phyloP scores from a whole-genome alignment of 2,329 filamentous ascomycete genomes.

The Cladosporium sp. region DNA sequence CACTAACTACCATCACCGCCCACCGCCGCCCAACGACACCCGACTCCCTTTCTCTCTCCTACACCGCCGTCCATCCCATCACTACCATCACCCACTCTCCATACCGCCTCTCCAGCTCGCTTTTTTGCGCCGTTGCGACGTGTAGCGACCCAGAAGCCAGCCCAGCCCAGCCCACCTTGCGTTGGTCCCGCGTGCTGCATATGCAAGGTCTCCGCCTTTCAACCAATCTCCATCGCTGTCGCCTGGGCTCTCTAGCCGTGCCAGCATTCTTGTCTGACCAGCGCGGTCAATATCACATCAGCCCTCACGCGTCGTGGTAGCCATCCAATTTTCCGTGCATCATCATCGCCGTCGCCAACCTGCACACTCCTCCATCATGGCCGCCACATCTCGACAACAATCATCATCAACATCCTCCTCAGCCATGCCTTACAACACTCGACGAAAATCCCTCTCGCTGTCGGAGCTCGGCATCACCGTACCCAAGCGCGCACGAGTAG shows the following conservation, averaged over 20 bases:
- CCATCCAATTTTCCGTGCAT: not conserved
- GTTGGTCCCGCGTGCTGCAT: conserved; percentile 11
- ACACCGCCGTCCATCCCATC: not conserved
- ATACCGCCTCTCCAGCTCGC: not conserved
- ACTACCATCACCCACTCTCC: not conserved
- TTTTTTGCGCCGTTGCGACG: not conserved
- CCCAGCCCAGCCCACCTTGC: conserved; percentile 10
- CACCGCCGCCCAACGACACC: not conserved
- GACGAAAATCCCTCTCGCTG: conserved; percentile 90
- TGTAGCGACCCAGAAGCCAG: conserved; percentile 2
- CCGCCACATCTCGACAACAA: conserved; percentile 8
- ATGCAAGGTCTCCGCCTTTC: conserved; percentile 8
- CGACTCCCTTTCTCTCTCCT: not conserved
- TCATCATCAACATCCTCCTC: conserved; percentile 9
- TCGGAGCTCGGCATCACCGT: conserved; percentile 90
- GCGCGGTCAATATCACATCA: conserved; percentile 7
- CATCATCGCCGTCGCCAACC: not conserved
- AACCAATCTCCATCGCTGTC: conserved; percentile 10
- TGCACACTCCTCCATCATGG: conserved; percentile 1
- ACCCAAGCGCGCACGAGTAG: conserved; percentile 48
- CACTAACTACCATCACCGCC: not conserved
- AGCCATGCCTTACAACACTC: conserved; percentile 90
- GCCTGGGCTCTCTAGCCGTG: conserved; percentile 8
- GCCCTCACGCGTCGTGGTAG: conserved; percentile 1
- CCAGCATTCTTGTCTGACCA: conserved; percentile 12